Evolutionary conservation across 129 eudicot genomes (phyloP), one percentile per base, ranked within the genome.

Genomic region (Tagetes erecta): DNA sequence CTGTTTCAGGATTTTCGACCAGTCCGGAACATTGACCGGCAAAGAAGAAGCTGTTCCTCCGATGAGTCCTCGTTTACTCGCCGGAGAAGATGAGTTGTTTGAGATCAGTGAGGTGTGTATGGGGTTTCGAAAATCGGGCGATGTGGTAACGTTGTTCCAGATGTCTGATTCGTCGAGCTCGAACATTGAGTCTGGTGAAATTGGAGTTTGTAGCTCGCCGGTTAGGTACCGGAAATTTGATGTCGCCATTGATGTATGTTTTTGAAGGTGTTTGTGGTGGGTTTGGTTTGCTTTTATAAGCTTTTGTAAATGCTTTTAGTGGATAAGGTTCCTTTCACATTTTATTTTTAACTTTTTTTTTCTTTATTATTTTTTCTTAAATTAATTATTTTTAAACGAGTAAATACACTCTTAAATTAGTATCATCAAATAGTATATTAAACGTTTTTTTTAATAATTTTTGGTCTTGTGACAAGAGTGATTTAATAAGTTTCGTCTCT

Each of bases 111-210:
- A 60, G 66, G 74, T 68, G 53, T 59, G 53, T 36, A 57, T 49
- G 35, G 83, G 52, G 44, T 81, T 86, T 1, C 82, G 83, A 0
- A 67, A 62, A 66, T 86, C 95, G 78, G 96, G 89, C 71, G 97
- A 88, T 40, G 82, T 46, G 52, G 77, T 9, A 7, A 82, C 59
- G 82, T 74, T 89, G 82, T 74, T 89, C 95, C 95, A 91, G 39
- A 91, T 44, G 10, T 91, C 95, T 30, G 97, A 88, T 58, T 91
- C 95, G 62, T 91, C 88, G 77, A 91, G 84, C 90, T 91, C 90
- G 58, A 84, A 84, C 68, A 83, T 74, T 41, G 89, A 47, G 62
- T 72, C 84, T 3, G 81, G 47, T 0, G 8, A 70, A 64, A 71
- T 50, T 27, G 80, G 78, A 10, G 4, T 41, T 14, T 75, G 3